Percentiles rank a stretch among this genome's conserved stretches.
phyloP scores from a whole-genome alignment of 1,139 yeast species.

The Blastobotrys ciferrii region DNA sequence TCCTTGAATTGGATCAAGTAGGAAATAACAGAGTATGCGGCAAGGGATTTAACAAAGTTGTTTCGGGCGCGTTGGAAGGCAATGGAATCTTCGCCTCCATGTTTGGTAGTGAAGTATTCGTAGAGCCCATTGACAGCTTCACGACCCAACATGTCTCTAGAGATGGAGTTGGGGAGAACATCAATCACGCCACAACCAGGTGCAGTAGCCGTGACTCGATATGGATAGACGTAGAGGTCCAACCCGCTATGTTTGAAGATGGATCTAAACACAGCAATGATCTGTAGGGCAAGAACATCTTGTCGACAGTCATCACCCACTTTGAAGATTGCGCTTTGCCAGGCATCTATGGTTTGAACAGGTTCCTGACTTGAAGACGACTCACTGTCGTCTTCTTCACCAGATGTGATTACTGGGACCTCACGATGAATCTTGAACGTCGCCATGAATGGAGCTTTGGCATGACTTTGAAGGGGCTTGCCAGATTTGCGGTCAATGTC shows the following conservation, averaged over 20 bases:
- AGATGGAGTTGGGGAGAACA: conserved; percentile 89
- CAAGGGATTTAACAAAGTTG: conserved; percentile 88
- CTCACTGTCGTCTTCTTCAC: conserved; percentile 21
- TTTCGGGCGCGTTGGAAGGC: conserved; percentile 90
- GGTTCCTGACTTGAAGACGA: neutral
- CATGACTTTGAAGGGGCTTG: conserved; percentile 95
- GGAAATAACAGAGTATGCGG: conserved; percentile 93
- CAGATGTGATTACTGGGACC: conserved; percentile 30
- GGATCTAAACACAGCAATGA: conserved; percentile 86
- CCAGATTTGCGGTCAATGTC: conserved; percentile 93
- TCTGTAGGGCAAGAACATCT: conserved; percentile 90
- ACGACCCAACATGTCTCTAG: conserved; percentile 97
- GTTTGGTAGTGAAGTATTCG: conserved; percentile 87
- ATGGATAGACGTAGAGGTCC: conserved; percentile 87
- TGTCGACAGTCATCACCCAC: conserved; percentile 99
- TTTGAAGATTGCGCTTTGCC: conserved; percentile 97
- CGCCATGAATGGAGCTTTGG: conserved; percentile 98
- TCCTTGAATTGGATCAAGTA: conserved; percentile 93
- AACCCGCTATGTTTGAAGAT: conserved; percentile 87
- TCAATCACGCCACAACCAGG: conserved; percentile 99
- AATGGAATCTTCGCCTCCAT: conserved; percentile 88
- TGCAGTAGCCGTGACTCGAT: conserved; percentile 96
- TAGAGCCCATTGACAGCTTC: conserved; percentile 97
- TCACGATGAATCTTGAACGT: conserved; percentile 79
- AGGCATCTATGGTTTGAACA: conserved; percentile 36